These are phyloP conservation scores for Fusarium annulatum DNA, from an alignment of 2,329 filamentous ascomycete genomes.

Conservation along the genomic window DNA sequence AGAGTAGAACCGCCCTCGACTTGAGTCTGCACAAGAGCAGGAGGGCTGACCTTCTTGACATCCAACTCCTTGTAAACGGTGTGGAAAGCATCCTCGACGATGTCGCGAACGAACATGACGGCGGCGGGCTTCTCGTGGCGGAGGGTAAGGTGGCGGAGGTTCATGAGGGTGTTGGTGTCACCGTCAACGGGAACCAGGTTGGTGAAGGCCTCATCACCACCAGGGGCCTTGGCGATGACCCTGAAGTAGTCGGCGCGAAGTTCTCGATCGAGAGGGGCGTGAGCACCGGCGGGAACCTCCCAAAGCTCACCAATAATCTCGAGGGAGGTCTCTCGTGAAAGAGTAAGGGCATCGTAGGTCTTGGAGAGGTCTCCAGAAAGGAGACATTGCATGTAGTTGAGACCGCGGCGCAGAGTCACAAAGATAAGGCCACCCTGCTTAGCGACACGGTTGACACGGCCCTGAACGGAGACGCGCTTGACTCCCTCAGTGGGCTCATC, in stretches of 20 bases:
- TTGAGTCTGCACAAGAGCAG: conserved; percentile 93
- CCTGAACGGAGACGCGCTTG: conserved; percentile 77
- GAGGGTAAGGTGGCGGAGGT: conserved; percentile 86
- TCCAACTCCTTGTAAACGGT: conserved; percentile 80
- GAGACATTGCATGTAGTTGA: conserved; percentile 73
- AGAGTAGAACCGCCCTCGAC: conserved; percentile 93
- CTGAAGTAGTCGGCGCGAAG: conserved; percentile 91
- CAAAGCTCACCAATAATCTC: conserved; percentile 86
- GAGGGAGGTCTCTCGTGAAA: conserved; percentile 89
- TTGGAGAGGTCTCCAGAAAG: conserved; percentile 78
- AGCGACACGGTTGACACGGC: conserved; percentile 83
- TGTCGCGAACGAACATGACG: conserved; percentile 87
- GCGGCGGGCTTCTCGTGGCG: conserved; percentile 86
- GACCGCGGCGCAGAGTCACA: conserved; percentile 84
- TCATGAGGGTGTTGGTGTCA: conserved; percentile 67
- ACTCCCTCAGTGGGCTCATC: conserved; percentile 46
- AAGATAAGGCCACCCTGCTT: conserved; percentile 88
- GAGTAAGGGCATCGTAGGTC: conserved; percentile 89
- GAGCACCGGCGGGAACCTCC: conserved; percentile 81
- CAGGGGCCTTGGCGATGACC: conserved; percentile 76
- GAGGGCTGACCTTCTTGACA: conserved; percentile 86
- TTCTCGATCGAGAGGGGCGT: conserved; percentile 86
- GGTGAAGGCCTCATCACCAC: conserved; percentile 91
- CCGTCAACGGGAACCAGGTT: conserved; percentile 66
- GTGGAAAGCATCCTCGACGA: conserved; percentile 83